Percentiles rank a stretch among this genome's conserved stretches.
phyloP scores from a whole-genome alignment of 371 early-diverging fungal genomes.

The Apophysomyces elegans region DNA sequence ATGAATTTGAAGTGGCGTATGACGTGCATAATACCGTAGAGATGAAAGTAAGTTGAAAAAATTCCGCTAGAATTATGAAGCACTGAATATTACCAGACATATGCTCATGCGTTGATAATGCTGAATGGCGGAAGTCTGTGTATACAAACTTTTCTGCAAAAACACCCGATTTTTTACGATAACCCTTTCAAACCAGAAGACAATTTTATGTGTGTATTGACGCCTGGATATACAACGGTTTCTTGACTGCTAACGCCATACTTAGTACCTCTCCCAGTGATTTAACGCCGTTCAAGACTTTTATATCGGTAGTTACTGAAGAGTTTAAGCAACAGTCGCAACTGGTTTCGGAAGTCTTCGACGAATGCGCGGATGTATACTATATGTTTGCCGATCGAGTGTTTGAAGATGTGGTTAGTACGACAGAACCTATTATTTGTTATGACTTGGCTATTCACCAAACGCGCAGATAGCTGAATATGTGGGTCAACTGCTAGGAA shows the following conservation, averaged over 20 bases:
- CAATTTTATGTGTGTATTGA: constrained; percentile 52
- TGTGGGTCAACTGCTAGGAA: constrained; percentile 39
- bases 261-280: constrained; percentile 33
- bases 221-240: too few relatives aligned
- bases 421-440: background rate
- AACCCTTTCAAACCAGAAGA: constrained; percentile 66
- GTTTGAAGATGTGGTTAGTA: constrained; percentile 68
- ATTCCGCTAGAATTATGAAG: background rate
- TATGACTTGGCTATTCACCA: too few relatives aligned
- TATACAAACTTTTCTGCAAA: constrained; percentile 83
- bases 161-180: constrained; percentile 87
- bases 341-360: constrained; percentile 71
- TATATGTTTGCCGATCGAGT: constrained; percentile 66
- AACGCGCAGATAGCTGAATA: constrained; percentile 50
- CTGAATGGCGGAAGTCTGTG: constrained; percentile 82
- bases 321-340: constrained; percentile 66
- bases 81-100: constrained; percentile 41
- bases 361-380: constrained; percentile 62
- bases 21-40: constrained; percentile 65
- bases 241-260: background rate
- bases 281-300: constrained; percentile 43
- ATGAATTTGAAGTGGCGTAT: constrained; percentile 83
- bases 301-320: constrained; percentile 52
- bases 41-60: constrained; percentile 58
- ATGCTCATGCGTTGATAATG: constrained; percentile 69